Conservation (phyloP, 2,329 filamentous ascomycete species). For the Cercospora janseana region DNA sequence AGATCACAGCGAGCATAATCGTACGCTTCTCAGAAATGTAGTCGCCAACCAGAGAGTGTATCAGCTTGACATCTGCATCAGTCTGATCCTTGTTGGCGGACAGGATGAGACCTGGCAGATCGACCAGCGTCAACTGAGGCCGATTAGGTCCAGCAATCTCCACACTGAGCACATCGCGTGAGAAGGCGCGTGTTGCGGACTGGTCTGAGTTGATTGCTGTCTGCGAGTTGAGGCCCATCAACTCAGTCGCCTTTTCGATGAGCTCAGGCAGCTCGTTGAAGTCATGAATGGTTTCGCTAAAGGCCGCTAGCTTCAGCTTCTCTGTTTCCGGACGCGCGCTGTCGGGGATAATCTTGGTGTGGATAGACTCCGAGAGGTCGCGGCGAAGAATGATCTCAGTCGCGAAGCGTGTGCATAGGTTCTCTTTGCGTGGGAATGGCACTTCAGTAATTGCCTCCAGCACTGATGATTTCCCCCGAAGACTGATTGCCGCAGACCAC, state of each 20-base stretch:
- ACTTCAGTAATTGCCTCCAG: constrained; percentile 63
- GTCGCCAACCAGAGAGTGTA: constrained; percentile 41
- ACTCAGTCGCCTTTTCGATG: constrained; percentile 53
- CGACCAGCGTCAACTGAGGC: constrained; percentile 38
- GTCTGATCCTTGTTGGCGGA: constrained; percentile 36
- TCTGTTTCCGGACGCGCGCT: constrained; percentile 27
- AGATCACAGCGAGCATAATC: constrained; percentile 41
- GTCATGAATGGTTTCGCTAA: constrained; percentile 34
- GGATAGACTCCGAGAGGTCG: constrained; percentile 22
- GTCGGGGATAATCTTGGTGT: constrained; percentile 33
- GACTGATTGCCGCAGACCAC: constrained; percentile 61
- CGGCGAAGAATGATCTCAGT: constrained; percentile 59
- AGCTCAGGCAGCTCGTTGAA: constrained; percentile 48
- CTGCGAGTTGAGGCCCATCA: constrained; percentile 49
- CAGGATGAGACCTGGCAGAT: constrained; percentile 43
- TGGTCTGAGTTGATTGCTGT: not conserved
- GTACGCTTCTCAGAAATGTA: constrained; percentile 61
- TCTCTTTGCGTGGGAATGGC: constrained; percentile 57
- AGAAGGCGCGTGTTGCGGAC: constrained; percentile 37
- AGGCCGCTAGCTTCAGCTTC: constrained; percentile 36
- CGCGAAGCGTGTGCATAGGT: constrained; percentile 59
- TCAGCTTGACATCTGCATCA: constrained; percentile 35
- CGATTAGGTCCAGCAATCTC: constrained; percentile 48
- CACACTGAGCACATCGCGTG: constrained; percentile 49
- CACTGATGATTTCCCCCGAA: constrained; percentile 63